These are phyloP conservation scores for Lippia alba DNA, from an alignment of 305 asterid species.

Conservation along the genomic window DNA sequence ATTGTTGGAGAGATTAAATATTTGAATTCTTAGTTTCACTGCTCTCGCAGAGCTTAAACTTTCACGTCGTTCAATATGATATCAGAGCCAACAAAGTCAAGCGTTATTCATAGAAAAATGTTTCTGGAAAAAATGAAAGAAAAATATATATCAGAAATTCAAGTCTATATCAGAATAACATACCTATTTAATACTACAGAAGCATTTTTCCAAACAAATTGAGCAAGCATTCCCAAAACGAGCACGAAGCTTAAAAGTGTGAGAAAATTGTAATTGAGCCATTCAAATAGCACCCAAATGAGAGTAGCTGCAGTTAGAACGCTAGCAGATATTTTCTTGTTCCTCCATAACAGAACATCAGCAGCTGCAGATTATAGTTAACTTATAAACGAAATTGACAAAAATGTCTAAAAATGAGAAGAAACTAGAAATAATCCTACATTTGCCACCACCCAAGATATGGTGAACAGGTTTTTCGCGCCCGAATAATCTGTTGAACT, in stretches of 20 bases:
- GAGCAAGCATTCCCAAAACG: constrained; percentile 57
- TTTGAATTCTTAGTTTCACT: no score
- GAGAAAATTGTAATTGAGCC: constrained; percentile 82
- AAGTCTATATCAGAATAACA: neutral
- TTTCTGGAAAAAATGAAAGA: no score
- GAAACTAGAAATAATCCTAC: constrained; percentile 39
- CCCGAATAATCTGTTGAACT: constrained; percentile 73
- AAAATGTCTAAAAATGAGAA: neutral
- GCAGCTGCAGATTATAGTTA: constrained; percentile 58
- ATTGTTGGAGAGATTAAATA: no score
- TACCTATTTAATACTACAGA: constrained; percentile 60
- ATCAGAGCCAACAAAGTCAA: no score
- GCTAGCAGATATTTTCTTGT: constrained; percentile 84
- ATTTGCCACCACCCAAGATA: constrained; percentile 85
- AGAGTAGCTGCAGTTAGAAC: constrained; percentile 64
- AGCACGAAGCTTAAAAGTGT: constrained; percentile 63
- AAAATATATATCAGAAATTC: constrained; percentile 1
- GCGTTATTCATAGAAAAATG: no score
- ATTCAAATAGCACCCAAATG: constrained; percentile 84
- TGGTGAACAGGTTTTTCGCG: constrained; percentile 80
- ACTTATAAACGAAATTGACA: neutral
- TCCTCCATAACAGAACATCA: constrained; percentile 83
- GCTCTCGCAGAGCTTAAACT: no score
- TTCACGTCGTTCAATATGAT: no score
- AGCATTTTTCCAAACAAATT: constrained; percentile 70